phyloP scores from a whole-genome alignment of 352 stramenopile species.

The Lagenidium giganteum region DNA sequence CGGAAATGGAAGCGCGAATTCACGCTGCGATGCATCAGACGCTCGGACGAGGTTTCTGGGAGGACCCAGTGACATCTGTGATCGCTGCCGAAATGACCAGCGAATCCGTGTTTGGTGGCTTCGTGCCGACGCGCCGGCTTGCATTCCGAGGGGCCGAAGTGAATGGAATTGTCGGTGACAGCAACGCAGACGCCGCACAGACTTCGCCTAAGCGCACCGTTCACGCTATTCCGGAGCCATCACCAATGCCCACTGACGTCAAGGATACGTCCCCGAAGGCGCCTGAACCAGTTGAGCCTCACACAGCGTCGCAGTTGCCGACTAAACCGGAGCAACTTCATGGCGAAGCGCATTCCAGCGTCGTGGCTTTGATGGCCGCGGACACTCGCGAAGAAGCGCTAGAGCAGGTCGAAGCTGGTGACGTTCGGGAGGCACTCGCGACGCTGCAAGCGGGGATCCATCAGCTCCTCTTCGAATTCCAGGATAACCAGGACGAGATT shows the following conservation, averaged over 20 bases:
- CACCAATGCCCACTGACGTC: too few relatives aligned
- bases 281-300: too few relatives aligned
- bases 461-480: constrained; percentile 28
- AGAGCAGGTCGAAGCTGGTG: constrained; percentile 12
- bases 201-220: too few relatives aligned
- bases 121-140: constrained; percentile 23
- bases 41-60: constrained; percentile 19
- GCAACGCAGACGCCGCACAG: background rate
- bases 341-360: too few relatives aligned
- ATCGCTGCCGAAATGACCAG: constrained; percentile 42
- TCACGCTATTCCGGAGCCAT: too few relatives aligned
- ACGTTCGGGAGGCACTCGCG: constrained; percentile 24
- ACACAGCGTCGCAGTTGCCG: too few relatives aligned
- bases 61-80: constrained; percentile 29
- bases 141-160: too few relatives aligned
- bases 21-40: constrained; percentile 14
- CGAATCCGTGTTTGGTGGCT: constrained; percentile 37
- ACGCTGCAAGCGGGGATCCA: constrained; percentile 37
- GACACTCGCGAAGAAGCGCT: constrained; percentile 10
- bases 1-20: constrained; percentile 27
- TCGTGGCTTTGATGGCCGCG: constrained; percentile 2
- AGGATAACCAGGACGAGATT: constrained; percentile 22
- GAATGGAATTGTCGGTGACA: too few relatives aligned
- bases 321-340: too few relatives aligned
- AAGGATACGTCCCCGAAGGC: too few relatives aligned